phyloP scores from a whole-genome alignment of 148 eudicot species.

The Silene conica region DNA sequence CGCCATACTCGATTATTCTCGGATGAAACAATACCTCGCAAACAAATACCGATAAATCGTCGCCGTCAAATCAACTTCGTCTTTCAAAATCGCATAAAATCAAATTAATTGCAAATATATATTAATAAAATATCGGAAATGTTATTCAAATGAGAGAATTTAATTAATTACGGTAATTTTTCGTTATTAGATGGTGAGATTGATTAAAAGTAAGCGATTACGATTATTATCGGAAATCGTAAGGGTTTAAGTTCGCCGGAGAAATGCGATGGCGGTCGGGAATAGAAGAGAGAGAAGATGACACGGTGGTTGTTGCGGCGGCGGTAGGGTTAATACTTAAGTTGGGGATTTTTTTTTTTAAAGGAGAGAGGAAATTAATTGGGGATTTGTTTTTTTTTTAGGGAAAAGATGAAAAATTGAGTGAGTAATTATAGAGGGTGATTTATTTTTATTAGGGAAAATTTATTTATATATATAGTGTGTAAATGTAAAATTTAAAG shows the following conservation, averaged over 20 bases:
- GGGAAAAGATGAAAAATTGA: not conserved
- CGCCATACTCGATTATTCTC: not conserved
- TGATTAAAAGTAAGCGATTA: not conserved
- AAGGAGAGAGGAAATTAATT: conserved; percentile 19
- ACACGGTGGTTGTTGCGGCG: conserved; percentile 22
- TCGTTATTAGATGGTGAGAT: not conserved
- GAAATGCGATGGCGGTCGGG: conserved; percentile 15
- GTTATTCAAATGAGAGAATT: not conserved
- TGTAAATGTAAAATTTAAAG: not conserved
- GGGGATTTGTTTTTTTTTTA: conserved; percentile 3
- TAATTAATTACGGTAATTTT: not conserved
- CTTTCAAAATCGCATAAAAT: not conserved
- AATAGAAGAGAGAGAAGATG: conserved; percentile 13
- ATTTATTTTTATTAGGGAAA: too few species aligned
- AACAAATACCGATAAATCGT: not conserved
- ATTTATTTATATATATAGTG: not conserved
- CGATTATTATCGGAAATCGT: not conserved
- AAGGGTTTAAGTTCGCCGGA: conserved; percentile 13
- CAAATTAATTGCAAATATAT: not conserved
- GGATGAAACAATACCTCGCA: not conserved
- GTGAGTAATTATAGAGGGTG: too few species aligned
- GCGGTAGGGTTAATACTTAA: conserved; percentile 36
- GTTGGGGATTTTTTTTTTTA: conserved; percentile 31
- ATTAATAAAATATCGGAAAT: not conserved
- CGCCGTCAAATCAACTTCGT: not conserved